phyloP scores from a whole-genome alignment of 1,139 yeast species.

The Arxiozyma telluris region DNA sequence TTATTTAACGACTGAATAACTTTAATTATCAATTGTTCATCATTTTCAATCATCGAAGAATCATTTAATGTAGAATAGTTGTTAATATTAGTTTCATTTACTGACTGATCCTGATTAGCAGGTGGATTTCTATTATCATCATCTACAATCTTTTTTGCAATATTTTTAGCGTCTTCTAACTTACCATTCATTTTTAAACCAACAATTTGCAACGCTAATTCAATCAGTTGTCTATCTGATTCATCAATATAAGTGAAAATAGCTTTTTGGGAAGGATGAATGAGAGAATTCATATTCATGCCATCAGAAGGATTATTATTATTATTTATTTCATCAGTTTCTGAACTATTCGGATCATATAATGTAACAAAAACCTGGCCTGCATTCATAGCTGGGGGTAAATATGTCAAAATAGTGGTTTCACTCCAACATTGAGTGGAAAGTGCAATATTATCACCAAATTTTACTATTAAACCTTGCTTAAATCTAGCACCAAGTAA shows the following conservation, averaged over 20 bases:
- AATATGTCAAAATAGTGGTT: conserved; percentile 81
- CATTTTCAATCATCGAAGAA: conserved; percentile 13
- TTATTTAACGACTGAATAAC: conserved; percentile 50
- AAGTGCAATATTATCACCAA: conserved; percentile 74
- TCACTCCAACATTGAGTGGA: conserved; percentile 97
- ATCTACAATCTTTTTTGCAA: conserved; percentile 79
- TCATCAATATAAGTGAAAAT: conserved; percentile 87
- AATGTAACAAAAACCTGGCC: conserved; percentile 90
- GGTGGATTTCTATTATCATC: conserved; percentile 27
- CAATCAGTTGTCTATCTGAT: conserved; percentile 85
- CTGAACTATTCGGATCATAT: conserved; percentile 35
- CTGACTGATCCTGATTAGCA: background rate
- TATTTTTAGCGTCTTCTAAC: conserved; percentile 83
- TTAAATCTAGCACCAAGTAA: conserved; percentile 78
- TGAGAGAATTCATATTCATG: background rate
- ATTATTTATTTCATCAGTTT: background rate
- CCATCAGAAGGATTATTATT: background rate
- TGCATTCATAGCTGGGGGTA: conserved; percentile 81
- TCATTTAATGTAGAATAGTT: conserved; percentile 2
- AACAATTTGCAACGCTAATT: conserved; percentile 85
- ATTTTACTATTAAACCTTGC: conserved; percentile 72
- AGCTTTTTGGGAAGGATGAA: conserved; percentile 21
- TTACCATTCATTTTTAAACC: conserved; percentile 93
- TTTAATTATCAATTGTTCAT: conserved; percentile 53
- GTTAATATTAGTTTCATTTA: background rate